Base-by-base conservation (phyloP, 148 eudicot genomes). In the Cornus kousa region DNA sequence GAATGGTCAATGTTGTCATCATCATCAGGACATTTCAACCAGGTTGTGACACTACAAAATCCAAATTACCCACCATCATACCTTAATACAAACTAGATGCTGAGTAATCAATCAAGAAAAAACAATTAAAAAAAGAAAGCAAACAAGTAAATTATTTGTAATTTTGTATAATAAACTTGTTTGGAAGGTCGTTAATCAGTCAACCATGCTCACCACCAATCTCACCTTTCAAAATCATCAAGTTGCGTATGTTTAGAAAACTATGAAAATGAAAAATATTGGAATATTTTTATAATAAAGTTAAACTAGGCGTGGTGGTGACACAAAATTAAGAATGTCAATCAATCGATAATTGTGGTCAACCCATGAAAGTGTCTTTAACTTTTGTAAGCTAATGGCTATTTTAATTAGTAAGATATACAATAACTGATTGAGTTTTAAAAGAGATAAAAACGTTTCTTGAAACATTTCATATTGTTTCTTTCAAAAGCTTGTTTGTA, bases 261-360 rank as follows among this genome's bases (percentile, higher is more conserved):
- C 2, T 35, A 35, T 35, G 37, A 35, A 35, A 35, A 35, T 2
- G 37, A 35, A 35, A 35, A 35, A 35, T 35, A 35, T 35, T 1
- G 1, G 3, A 35, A 35, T 35, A 35, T 35, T 35, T 0, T 35
- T 35, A 35, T 35, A 35, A 35, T 35, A 53, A 53, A 53, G 59
- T 11, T 31, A 32, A 11, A 53, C 13, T 53, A 53, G 59, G 59
- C 59, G 19, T 53, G 59, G 59, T 4, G 59, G 59, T 53, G 59
- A 53, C 59, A 68, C 71, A 31, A 31, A 68, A 40, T 0, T 68
- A 28, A 68, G 7, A 68, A 68, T 31, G 37, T 5, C 71, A 68
- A 68, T 3, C 71, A 60, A 57, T 78, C 43, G 70, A 31, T 43
- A 70, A 70, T 40, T 48, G 75, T 78, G 75, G 71, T 78, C 80